Evolutionary conservation across 2,329 filamentous ascomycete species (phyloP), one percentile per base, ranked within the genome.

Genomic region (Westerdykella sp.): DNA sequence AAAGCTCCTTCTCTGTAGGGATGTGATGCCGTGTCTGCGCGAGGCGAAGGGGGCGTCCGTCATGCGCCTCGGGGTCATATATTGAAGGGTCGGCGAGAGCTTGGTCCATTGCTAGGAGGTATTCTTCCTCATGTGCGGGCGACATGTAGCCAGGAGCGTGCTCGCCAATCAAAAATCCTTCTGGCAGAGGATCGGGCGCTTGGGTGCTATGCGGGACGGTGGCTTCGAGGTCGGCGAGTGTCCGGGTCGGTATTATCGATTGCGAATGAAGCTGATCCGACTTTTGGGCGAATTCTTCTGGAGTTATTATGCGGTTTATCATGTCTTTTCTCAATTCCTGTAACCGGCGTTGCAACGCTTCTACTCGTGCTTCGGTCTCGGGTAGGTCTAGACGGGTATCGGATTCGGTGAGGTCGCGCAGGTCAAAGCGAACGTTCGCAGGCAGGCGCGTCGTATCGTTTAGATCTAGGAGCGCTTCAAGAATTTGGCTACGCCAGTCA

Each of bases 391-490:
- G 38, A 23, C 14, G 44, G 13, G 59, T 54, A 41, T 58, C 54
- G 34, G 54, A 54, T 21, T 60, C 55, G 32, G 65, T 67, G 72
- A 64, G 62, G 9, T 65, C 60, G 41, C 67, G 59, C 44, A 96
- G 71, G 58, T 91, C 83, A 69, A 88, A 84, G 55, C 86, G 85
- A 57, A 85, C 80, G 45, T 83, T 77, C 22, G 80, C 73, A 10
- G 87, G 81, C 36, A 97, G 81, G 63, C 93, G 86, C 15, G 84
- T 74, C 35, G 81, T 85, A 40, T 86, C 81, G 70, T 98, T 98
- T 70, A 96, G 78, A 60, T 96, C 90, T 48, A 95, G 76, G 28
- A 97, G 79, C 10, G 96, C 72, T 56, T 97, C 91, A 42, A 96
- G 79, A 28, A 97, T 72, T 66, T 90, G 89, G 67, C 90, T 96